Conservation (phyloP, 2,329 filamentous ascomycete species). For the Alternaria consortialis region DNA sequence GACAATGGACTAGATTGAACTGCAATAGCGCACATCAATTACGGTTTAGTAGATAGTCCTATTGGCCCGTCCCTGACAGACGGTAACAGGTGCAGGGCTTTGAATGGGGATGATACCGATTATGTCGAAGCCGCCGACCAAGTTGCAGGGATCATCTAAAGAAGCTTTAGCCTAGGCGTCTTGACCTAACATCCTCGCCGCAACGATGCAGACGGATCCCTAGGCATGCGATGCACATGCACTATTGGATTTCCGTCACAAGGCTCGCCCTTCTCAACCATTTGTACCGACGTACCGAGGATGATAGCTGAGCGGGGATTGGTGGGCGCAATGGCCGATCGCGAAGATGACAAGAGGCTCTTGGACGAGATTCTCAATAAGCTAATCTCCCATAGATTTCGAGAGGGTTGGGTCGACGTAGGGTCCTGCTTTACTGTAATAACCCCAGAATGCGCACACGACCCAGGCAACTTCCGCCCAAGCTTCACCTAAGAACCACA, state of each 20-base stretch:
- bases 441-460: conserved; percentile 49
- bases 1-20: not conserved
- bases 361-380: conserved; percentile 22
- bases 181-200: conserved; percentile 25
- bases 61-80: conserved; percentile 23
- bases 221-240: conserved; percentile 17
- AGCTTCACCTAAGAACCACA: conserved; percentile 43
- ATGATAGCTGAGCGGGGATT: conserved; percentile 5
- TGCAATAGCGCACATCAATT: not conserved
- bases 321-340: conserved; percentile 11
- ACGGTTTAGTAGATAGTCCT: conserved; percentile 10
- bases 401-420: conserved; percentile 21
- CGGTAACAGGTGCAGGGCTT: conserved; percentile 14
- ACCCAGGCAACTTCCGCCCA: conserved; percentile 43
- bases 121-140: conserved; percentile 19
- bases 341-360: conserved; percentile 13
- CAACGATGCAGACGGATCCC: conserved; percentile 17
- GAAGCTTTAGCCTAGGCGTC: conserved; percentile 34
- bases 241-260: conserved; percentile 1
- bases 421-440: conserved; percentile 33
- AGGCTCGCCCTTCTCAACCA: conserved; percentile 2
- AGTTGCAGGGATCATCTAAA: conserved; percentile 24
- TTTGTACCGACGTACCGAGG: conserved; percentile 21
- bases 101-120: conserved; percentile 19
- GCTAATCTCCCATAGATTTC: conserved; percentile 21